Conservation (phyloP, 176 grass and related monocot genomes). For the Phoenix roebelenii region DNA sequence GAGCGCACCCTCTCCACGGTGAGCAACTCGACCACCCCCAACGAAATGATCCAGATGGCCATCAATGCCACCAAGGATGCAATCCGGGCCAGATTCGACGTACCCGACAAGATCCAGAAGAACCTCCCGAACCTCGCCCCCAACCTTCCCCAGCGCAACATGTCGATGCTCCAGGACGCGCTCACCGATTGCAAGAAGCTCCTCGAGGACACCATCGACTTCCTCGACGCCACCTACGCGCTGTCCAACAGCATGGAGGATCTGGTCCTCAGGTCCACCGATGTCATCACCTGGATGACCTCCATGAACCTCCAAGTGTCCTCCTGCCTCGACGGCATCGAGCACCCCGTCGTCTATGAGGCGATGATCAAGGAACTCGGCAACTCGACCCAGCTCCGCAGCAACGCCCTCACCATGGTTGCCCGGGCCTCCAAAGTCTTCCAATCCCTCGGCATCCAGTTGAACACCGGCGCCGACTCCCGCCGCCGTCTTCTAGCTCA, state of each 20-base stretch:
- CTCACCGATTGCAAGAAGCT: conserved; percentile 60
- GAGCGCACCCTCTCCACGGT: conserved; percentile 40
- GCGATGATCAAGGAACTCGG: conserved; percentile 60
- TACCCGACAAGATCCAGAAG: conserved; percentile 21
- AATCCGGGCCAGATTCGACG: conserved; percentile 32
- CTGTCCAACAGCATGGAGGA: conserved; percentile 19
- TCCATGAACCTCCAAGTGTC: conserved; percentile 55
- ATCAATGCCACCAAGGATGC: conserved; percentile 33
- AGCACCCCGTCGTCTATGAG: conserved; percentile 42
- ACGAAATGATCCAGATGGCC: conserved; percentile 35
- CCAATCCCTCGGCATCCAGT: not conserved
- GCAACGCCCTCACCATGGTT: conserved; percentile 79
- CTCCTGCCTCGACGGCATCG: conserved; percentile 77
- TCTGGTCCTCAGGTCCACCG: conserved; percentile 24
- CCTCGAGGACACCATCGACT: conserved; percentile 45
- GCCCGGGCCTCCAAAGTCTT: conserved; percentile 29
- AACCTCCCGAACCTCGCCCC: conserved; percentile 16
- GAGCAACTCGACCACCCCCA: conserved; percentile 30
- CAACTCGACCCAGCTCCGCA: conserved; percentile 73
- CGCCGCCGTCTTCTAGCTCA: conserved; percentile 33
- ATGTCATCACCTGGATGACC: conserved; percentile 58
- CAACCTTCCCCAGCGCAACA: conserved; percentile 29
- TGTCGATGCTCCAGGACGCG: conserved; percentile 33
- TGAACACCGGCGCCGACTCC: conserved; percentile 3
- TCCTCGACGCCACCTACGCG: conserved; percentile 33